Evolutionary conservation across 768 basidiomycete genomes (phyloP).

Genomic region (Rhodotorula diobovata): DNA sequence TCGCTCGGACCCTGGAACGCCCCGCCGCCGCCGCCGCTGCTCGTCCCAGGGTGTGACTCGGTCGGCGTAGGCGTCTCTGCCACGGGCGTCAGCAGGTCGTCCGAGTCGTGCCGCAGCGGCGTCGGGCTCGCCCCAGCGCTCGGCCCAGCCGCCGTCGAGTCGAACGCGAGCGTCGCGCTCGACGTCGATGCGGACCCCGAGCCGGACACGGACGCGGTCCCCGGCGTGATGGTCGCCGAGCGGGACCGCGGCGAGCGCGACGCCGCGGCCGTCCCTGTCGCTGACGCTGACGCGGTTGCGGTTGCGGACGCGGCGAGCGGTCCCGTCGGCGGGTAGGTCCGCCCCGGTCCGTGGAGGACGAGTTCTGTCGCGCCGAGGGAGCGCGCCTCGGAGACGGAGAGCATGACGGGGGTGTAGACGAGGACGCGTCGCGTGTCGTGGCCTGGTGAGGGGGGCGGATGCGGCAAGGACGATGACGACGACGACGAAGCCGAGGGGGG

Average conservation of each 20-base stretch:
- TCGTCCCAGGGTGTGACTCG: no score
- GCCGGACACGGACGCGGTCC: neutral
- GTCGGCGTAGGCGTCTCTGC: neutral
- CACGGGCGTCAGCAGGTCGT: neutral
- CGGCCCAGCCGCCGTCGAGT: neutral
- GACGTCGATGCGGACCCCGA: neutral
- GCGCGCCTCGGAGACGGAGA: slow-evolving; percentile 27
- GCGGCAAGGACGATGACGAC: no score
- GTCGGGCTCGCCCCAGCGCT: neutral
- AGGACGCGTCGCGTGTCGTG: slow-evolving; percentile 1
- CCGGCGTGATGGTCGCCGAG: neutral
- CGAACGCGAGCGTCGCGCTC: neutral
- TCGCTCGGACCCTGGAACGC: no score
- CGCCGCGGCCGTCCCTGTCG: neutral
- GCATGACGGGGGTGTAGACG: slow-evolving; percentile 32
- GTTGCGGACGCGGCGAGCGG: neutral
- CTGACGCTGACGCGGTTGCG: neutral
- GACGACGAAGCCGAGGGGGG: neutral
- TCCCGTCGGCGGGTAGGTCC: neutral
- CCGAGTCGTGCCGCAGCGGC: neutral
- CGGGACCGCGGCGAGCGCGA: neutral
- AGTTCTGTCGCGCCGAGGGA: slow-evolving; percentile 20
- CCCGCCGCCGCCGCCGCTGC: no score
- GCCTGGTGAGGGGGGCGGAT: no score
- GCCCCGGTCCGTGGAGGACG: neutral